A percentile compares a stretch with the other conserved stretches of the same genome.
Evolutionary conservation across 2,329 filamentous ascomycete genomes (phyloP).

Genomic region (Diaporthe sp.): DNA sequence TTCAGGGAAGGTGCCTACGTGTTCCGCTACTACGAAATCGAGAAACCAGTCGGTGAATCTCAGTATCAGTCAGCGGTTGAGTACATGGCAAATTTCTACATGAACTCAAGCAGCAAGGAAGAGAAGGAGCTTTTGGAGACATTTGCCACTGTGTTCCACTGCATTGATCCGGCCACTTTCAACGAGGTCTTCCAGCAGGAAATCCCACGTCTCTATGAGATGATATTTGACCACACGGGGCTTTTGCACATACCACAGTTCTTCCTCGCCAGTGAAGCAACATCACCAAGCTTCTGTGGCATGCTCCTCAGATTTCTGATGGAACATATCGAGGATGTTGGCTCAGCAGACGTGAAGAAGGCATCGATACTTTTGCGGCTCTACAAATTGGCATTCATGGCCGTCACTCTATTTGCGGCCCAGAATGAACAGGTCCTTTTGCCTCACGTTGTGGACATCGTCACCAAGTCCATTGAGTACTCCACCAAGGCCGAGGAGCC

Average conservation of each 20-base stretch:
- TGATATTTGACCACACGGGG: slow-evolving; percentile 97
- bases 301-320: slow-evolving; percentile 98
- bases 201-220: slow-evolving; percentile 95
- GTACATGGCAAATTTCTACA: slow-evolving; percentile 93
- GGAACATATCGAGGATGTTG: slow-evolving; percentile 95
- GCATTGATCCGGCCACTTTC: slow-evolving; percentile 97
- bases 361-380: slow-evolving; percentile 92
- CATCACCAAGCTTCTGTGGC: slow-evolving; percentile 95
- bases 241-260: slow-evolving; percentile 97
- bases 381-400: slow-evolving; percentile 99
- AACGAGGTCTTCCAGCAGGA: slow-evolving; percentile 98
- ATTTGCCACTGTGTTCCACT: slow-evolving; percentile 98
- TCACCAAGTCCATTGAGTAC: slow-evolving; percentile 95
- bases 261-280: slow-evolving; percentile 98
- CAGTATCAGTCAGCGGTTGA: slow-evolving; percentile 86
- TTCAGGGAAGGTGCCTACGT: slow-evolving; percentile 97
- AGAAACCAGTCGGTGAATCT: slow-evolving; percentile 78
- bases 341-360: slow-evolving; percentile 89
- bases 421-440: slow-evolving; percentile 97
- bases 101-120: slow-evolving; percentile 92
- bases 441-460: slow-evolving; percentile 96
- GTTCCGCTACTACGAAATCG: slow-evolving; percentile 95
- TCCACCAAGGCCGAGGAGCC: slow-evolving; percentile 96
- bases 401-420: slow-evolving; percentile 91
- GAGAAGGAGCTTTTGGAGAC: slow-evolving; percentile 98